phyloP scores from a whole-genome alignment of 495 filamentous ascomycete species.

The Penicillium riverlandense region DNA sequence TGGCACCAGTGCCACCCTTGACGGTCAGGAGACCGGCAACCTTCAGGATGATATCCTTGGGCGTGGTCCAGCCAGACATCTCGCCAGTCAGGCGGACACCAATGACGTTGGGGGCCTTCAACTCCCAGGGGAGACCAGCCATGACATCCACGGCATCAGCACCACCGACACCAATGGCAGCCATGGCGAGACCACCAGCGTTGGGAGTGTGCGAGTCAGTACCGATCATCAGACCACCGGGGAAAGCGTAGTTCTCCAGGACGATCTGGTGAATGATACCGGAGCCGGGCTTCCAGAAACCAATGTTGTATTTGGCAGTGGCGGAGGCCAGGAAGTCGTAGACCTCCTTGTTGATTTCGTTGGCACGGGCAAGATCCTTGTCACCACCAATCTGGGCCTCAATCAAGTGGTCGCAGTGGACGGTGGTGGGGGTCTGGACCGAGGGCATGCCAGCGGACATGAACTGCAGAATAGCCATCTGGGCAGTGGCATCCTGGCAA shows the following conservation, averaged over 20 bases:
- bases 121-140: constrained; percentile 95
- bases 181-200: constrained; percentile 93
- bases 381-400: constrained; percentile 92
- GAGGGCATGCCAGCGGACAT: constrained; percentile 96
- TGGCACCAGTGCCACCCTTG: constrained; percentile 95
- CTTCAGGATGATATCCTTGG: constrained; percentile 98
- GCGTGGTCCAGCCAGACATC: constrained; percentile 87
- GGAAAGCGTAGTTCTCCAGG: constrained; percentile 98
- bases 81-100: constrained; percentile 90
- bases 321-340: constrained; percentile 95
- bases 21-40: constrained; percentile 95
- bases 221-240: constrained; percentile 95
- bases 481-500: constrained; percentile 98
- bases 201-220: constrained; percentile 99
- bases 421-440: constrained; percentile 90
- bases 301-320: constrained; percentile 99
- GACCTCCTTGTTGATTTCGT: constrained; percentile 97
- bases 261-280: constrained; percentile 99
- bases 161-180: constrained; percentile 95
- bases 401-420: constrained; percentile 99
- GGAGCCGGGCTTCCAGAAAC: constrained; percentile 98
- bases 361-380: constrained; percentile 88
- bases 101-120: constrained; percentile 96
- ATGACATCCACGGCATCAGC: constrained; percentile 99
- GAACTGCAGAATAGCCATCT: constrained; percentile 99